These are phyloP conservation scores for Selenicereus undatus DNA, from an alignment of 148 eudicot genomes.

Conservation along the genomic window DNA sequence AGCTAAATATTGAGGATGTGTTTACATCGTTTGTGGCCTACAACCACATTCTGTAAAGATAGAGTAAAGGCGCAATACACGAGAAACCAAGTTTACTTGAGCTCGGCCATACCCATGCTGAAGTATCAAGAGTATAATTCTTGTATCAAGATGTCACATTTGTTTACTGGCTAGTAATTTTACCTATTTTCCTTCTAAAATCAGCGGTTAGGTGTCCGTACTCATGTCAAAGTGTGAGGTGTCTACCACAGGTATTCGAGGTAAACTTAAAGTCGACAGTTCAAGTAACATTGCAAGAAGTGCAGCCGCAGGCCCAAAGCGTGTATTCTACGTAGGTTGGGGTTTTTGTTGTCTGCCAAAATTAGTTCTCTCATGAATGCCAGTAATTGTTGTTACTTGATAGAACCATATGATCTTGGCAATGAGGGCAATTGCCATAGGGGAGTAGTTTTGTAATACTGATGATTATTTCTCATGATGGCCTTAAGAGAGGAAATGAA, in stretches of 20 bases:
- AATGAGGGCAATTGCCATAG: too few species aligned
- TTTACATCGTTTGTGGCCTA: not conserved
- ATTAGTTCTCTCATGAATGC: too few species aligned
- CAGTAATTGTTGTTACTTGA: too few species aligned
- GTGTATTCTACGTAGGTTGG: too few species aligned
- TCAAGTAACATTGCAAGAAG: not conserved
- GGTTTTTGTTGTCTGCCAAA: too few species aligned
- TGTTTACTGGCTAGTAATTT: too few species aligned
- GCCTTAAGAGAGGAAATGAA: too few species aligned
- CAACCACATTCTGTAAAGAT: not conserved
- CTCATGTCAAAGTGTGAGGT: not conserved
- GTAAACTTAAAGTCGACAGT: not conserved
- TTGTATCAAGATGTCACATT: not conserved
- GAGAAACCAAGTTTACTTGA: not conserved
- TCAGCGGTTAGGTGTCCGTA: not conserved
- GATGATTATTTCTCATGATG: too few species aligned
- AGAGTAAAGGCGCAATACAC: not conserved
- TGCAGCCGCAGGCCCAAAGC: too few species aligned
- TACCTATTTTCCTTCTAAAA: not conserved
- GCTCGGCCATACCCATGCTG: not conserved
- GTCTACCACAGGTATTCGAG: not conserved
- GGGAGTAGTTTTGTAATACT: too few species aligned
- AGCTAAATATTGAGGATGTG: slow-evolving; percentile 41
- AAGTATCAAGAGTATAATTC: not conserved
- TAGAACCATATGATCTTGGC: too few species aligned